Percentiles rank a stretch among this genome's conserved stretches.
Evolutionary conservation across 495 filamentous ascomycete species (phyloP).

Genomic region (Podospora comata): DNA sequence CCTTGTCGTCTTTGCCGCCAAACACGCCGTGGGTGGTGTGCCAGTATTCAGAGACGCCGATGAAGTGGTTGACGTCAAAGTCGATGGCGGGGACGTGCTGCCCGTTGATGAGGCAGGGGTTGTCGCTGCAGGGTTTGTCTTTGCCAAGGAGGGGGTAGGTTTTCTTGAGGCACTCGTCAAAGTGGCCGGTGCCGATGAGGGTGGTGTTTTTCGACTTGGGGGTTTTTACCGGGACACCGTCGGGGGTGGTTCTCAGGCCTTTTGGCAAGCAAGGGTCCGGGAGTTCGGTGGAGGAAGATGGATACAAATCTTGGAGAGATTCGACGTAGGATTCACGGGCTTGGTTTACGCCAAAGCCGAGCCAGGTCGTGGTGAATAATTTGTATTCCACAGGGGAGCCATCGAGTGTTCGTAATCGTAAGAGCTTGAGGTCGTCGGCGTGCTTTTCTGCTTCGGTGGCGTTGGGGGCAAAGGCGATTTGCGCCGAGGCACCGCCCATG

Average conservation of each 20-base stretch:
- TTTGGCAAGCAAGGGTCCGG: conserved; percentile 89
- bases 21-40: conserved; percentile 97
- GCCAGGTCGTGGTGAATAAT: conserved; percentile 94
- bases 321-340: conserved; percentile 79
- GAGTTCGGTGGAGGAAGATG: conserved; percentile 58
- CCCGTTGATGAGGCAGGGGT: conserved; percentile 84
- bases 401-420: conserved; percentile 78
- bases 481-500: conserved; percentile 96
- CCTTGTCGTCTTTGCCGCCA: conserved; percentile 73
- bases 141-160: conserved; percentile 89
- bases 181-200: conserved; percentile 78
- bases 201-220: conserved; percentile 32
- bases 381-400: conserved; percentile 73
- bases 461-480: conserved; percentile 97
- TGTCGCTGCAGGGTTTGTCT: conserved; percentile 75
- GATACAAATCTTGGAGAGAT: conserved; percentile 58
- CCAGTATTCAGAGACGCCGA: conserved; percentile 98
- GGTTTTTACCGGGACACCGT: conserved; percentile 49
- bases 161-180: conserved; percentile 76
- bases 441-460: conserved; percentile 86
- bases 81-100: conserved; percentile 93
- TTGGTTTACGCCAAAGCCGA: conserved; percentile 92
- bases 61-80: conserved; percentile 96
- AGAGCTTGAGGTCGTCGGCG: conserved; percentile 79
- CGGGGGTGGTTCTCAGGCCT: conserved; percentile 65